Base-by-base conservation (phyloP, 306 rosid species). In the Begonia fuchsioides region DNA sequence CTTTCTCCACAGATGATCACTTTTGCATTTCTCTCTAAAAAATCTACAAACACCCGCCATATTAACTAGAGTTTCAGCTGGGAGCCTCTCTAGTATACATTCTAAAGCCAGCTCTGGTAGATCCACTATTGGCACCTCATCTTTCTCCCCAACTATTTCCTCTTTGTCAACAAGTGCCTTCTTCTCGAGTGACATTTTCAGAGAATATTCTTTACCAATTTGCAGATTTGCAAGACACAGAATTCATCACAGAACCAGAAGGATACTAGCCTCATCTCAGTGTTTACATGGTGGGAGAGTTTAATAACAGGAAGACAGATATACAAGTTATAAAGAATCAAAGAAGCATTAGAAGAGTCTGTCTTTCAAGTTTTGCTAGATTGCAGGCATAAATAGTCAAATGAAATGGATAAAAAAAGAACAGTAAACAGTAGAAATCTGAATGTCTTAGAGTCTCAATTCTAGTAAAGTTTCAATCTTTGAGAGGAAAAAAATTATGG, bases 1-100 rank as follows among this genome's bases (percentile, higher is more conserved):
- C 65, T 70, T 81, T 80, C 71, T 79, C 97, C 97, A 90, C 12
- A 84, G 82, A 55, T 82, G 86, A 40, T 90, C 84, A 56, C 87
- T 81, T 64, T 64, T 66, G 53, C 97, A 79, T 48, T 78, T 81
- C 69, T 81, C 85, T 67, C 95, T 83, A 68, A 90, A 48, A 32
- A 80, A 72, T 26, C 54, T 66, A 51, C 92, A 90, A 61, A 90
- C 95, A 7, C 87, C 80, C 0, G 82, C 72, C 82, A 81, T 74
- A 53, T 68, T 73, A 58, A 74, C 68, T 12, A 90, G 83, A 12
- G 92, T 58, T n/a, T 69, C 50, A 1, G 95, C 86, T 8, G 95
- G 87, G 8, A 90, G 90, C 67, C 55, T 81, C 57, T 76, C 94
- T 15, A 90, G 84, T 66, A 90, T 90, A 80, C 90, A 72, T 63